These are phyloP conservation scores for Albifimbria verrucaria DNA, from an alignment of 2,329 filamentous ascomycete genomes.

Conservation along the genomic window DNA sequence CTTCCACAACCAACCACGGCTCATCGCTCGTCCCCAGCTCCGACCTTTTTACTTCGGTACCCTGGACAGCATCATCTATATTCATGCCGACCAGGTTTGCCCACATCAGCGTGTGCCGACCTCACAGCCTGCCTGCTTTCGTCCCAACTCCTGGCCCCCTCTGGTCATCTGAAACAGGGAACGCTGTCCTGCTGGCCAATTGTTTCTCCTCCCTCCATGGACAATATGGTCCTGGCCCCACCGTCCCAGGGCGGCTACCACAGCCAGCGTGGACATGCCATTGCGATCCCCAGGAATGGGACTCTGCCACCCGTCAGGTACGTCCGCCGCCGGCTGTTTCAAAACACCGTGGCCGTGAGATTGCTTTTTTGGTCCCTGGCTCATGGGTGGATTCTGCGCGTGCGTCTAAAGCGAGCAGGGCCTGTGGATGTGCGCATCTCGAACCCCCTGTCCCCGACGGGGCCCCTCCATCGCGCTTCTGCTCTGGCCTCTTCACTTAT, in stretches of 20 bases:
- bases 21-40: background rate
- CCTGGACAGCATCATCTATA: background rate
- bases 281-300: background rate
- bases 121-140: background rate
- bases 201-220: background rate
- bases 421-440: background rate
- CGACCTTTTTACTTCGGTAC: background rate
- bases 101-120: background rate
- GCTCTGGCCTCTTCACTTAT: no score
- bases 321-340: background rate
- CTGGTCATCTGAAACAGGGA: background rate
- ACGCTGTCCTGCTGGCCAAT: background rate
- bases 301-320: background rate
- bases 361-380: background rate
- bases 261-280: background rate
- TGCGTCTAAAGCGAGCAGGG: no score
- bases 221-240: background rate
- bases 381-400: background rate
- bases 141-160: background rate
- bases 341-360: background rate
- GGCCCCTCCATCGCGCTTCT: no score
- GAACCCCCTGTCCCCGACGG: no score
- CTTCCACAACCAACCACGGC: background rate
- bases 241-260: conserved; percentile 1
- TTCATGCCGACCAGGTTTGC: background rate